Base-by-base conservation (phyloP, 352 stramenopile species). In the Phytophthora chlamydospora region DNA sequence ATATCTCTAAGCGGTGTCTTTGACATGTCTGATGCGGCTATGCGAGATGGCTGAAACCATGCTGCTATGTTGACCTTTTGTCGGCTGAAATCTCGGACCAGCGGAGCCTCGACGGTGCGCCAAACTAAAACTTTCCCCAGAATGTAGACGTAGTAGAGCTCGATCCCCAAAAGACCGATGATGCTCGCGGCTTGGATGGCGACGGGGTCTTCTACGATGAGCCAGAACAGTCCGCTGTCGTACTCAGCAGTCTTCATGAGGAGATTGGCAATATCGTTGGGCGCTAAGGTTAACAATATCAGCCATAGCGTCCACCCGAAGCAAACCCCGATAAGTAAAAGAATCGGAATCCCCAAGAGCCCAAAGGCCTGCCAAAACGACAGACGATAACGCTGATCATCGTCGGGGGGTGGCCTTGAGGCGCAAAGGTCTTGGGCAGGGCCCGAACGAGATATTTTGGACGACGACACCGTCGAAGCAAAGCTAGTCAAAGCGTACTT, bases 231-330 rank as follows among this genome's bases (percentile, higher is more conserved):
- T 0, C 74, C 76, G 24, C 73, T 39, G 44, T 88, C 76, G 24
- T 83, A 79, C 10, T 69, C 55, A 3, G 61, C 49, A 10, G 76
- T 86, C 47, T 86, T 64, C 78, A 83, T 85, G 5, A 88, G 41
- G 21, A 67, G 71, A 47, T 82, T 85, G 0, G 67, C 76, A 0
- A 55, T 67, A 13, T 64, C 50, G 17, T 80, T 85, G 0, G 76
- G 76, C 2, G 58, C 45, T 5, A 75, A 41, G 27, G 77, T 82
- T n/a, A 87, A 58, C 13, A 75, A 39, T 5, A 76, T 61, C n/a
- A 85, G 40, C 43, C 73, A 73, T 2, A 43, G 38, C 0, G 65
- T 83, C 76, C 76, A 86, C 0, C 19, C 21, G 33, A 74, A 67
- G 2, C 68, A 75, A 9, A 68, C 32, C 14, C 57, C 3, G 5